phyloP scores from a whole-genome alignment of 2,329 filamentous ascomycete genomes.

The Monosporascus sp. region DNA sequence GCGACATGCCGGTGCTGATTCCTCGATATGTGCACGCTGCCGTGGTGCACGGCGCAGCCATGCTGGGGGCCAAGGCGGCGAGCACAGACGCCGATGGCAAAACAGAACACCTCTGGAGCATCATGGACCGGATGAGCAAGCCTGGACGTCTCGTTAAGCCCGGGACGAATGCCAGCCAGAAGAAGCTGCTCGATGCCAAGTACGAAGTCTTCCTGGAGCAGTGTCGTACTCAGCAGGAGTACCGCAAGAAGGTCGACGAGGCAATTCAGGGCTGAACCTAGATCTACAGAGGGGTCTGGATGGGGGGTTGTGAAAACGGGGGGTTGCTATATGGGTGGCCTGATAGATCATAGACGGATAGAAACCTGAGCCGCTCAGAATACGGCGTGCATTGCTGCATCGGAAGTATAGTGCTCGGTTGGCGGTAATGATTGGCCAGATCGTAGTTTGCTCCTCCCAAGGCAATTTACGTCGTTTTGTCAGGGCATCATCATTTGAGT shows the following conservation, averaged over 20 bases:
- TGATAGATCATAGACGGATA: too few relatives aligned
- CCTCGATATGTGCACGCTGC: slow-evolving; percentile 92
- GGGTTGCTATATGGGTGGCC: background rate
- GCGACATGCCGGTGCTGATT: slow-evolving; percentile 87
- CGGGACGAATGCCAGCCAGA: slow-evolving; percentile 65
- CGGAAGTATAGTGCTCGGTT: too few relatives aligned
- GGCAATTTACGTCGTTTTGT: too few relatives aligned
- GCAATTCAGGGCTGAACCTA: slow-evolving; percentile 35
- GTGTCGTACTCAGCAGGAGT: slow-evolving; percentile 77
- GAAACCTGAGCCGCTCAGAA: too few relatives aligned
- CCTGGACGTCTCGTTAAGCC: slow-evolving; percentile 79
- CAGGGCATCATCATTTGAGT: too few relatives aligned
- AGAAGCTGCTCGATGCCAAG: slow-evolving; percentile 77
- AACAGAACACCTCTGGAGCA: slow-evolving; percentile 85
- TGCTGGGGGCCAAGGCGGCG: slow-evolving; percentile 97
- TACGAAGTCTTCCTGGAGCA: slow-evolving; percentile 96
- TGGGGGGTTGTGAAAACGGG: background rate
- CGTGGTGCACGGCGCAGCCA: slow-evolving; percentile 95
- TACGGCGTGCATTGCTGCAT: too few relatives aligned
- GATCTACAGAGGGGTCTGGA: slow-evolving; percentile 10
- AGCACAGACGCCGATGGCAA: slow-evolving; percentile 71
- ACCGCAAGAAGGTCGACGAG: slow-evolving; percentile 72
- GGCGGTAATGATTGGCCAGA: too few relatives aligned
- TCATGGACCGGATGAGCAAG: slow-evolving; percentile 98
- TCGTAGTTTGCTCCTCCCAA: too few relatives aligned